These are phyloP conservation scores for Alternaria solani DNA, from an alignment of 2,329 filamentous ascomycete species.

Conservation along the genomic window DNA sequence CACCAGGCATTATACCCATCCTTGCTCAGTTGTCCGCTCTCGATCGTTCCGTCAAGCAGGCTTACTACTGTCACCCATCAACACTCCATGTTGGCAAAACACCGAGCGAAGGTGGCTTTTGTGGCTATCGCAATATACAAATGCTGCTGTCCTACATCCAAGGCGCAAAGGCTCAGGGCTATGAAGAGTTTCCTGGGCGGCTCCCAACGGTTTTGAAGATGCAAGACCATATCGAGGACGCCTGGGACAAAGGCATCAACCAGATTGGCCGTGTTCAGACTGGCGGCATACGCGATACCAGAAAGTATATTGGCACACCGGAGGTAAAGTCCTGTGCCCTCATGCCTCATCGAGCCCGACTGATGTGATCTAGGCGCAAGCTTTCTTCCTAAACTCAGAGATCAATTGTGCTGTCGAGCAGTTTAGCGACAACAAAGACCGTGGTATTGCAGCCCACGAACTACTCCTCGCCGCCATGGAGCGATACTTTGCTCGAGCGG, in stretches of 20 bases:
- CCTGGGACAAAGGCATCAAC: slow-evolving; percentile 89
- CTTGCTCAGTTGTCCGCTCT: slow-evolving; percentile 62
- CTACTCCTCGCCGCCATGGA: slow-evolving; percentile 74
- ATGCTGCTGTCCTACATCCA: slow-evolving; percentile 85
- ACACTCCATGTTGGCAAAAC: slow-evolving; percentile 82
- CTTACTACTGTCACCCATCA: slow-evolving; percentile 79
- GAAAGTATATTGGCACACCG: slow-evolving; percentile 94
- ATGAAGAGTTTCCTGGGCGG: slow-evolving; percentile 65
- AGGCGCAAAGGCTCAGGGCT: slow-evolving; percentile 63
- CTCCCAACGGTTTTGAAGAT: slow-evolving; percentile 82
- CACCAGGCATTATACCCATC: slow-evolving; percentile 55
- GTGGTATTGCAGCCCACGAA: slow-evolving; percentile 57
- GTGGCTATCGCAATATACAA: slow-evolving; percentile 94
- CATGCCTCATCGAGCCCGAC: background rate
- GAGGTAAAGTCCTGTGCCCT: slow-evolving; percentile 65
- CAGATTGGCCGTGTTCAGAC: slow-evolving; percentile 77
- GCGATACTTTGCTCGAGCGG: slow-evolving; percentile 71
- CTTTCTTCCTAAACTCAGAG: slow-evolving; percentile 73
- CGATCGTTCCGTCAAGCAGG: slow-evolving; percentile 69
- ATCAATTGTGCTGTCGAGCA: slow-evolving; percentile 66
- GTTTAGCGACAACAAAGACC: slow-evolving; percentile 57
- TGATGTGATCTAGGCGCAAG: slow-evolving; percentile 70
- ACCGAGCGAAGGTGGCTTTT: slow-evolving; percentile 87
- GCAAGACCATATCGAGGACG: slow-evolving; percentile 84
- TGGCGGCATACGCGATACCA: slow-evolving; percentile 83